Evolutionary conservation across 345 rosid genomes (phyloP), one percentile per base, ranked within the genome.

Genomic region (Schrenkiella parvula): DNA sequence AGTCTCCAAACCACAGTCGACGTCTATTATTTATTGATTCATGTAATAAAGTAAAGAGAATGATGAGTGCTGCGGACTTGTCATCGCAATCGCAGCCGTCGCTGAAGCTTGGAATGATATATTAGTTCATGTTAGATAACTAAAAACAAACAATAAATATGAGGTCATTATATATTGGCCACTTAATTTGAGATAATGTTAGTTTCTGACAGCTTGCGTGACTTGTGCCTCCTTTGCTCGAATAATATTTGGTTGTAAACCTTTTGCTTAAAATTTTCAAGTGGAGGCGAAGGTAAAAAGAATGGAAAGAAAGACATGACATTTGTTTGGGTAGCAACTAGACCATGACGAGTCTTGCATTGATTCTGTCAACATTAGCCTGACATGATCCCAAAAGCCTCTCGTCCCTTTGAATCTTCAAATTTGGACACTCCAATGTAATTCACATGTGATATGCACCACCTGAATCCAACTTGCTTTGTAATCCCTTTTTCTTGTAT

Each of bases 401-500:
- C 60, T 11, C 37, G 60, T 29, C 70, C 69, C 60, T 61, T 61
- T 50, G 50, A 50, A 62, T 13, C 29, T 51, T 51, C 11, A 29
- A 15, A 25, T 17, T 59, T 47, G 35, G 67, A 59, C 15, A 17
- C 38, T 42, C 21, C 39, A 51, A 51, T 50, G 32, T 68, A 34
- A 53, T 53, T 28, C 59, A 53, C 59, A n/a, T 53, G 38, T 64
- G 56, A 73, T 22, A 13, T 22, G 23, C 60, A 26, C 23, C 35
- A 72, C 38, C 50, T 59, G 63, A 67, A 25, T 64, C 74, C 79
- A 75, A 68, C 41, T 75, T 75, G 79, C 70, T 19, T 75, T 61
- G 7, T 23, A 41, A 39, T 35, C 44, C 28, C 15, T 13, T 26
- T 46, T 53, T 14, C 52, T 28, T 52, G 19, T 47, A 26, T 37